A percentile compares a stretch with the other conserved stretches of the same genome.
Evolutionary conservation across 1,284 basidiomycete species (phyloP).

Genomic region (Xanthoconium separans): DNA sequence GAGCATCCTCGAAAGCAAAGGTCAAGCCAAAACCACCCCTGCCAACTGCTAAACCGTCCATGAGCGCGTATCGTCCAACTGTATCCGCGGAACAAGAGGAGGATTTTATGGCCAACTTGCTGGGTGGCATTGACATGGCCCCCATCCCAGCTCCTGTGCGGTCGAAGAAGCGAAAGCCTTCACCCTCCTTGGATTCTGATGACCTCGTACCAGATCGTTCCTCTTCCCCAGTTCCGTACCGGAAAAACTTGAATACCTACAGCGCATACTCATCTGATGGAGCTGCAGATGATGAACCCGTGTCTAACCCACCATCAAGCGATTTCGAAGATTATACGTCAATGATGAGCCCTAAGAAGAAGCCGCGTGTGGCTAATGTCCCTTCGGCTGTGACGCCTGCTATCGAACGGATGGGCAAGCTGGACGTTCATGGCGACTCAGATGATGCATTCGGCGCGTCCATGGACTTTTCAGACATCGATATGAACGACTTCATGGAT

Average conservation of each 20-base stretch:
- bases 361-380: slow-evolving; percentile 44
- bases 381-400: slow-evolving; percentile 47
- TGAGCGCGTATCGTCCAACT: slow-evolving; percentile 74
- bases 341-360: slow-evolving; percentile 69
- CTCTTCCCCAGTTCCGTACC: slow-evolving; percentile 38
- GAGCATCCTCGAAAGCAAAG: slow-evolving; percentile 37
- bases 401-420: slow-evolving; percentile 51
- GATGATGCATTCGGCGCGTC: slow-evolving; percentile 55
- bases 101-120: slow-evolving; percentile 81
- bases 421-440: slow-evolving; percentile 56
- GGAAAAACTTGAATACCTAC: slow-evolving; percentile 31
- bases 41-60: slow-evolving; percentile 53
- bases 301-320: slow-evolving; percentile 42
- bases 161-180: slow-evolving; percentile 74
- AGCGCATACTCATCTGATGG: slow-evolving; percentile 59
- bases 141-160: slow-evolving; percentile 35
- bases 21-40: slow-evolving; percentile 50
- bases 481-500: slow-evolving; percentile 40
- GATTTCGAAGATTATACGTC: slow-evolving; percentile 46
- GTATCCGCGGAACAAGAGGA: slow-evolving; percentile 77
- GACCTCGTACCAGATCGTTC: slow-evolving; percentile 27
- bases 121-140: slow-evolving; percentile 64
- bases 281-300: slow-evolving; percentile 42
- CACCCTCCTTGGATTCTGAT: slow-evolving; percentile 46
- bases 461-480: slow-evolving; percentile 49